Percentiles rank a stretch among this genome's conserved stretches.
These are phyloP conservation scores for Juglanconis oblonga DNA, from an alignment of 2,329 filamentous ascomycete genomes.

Conservation along the genomic window DNA sequence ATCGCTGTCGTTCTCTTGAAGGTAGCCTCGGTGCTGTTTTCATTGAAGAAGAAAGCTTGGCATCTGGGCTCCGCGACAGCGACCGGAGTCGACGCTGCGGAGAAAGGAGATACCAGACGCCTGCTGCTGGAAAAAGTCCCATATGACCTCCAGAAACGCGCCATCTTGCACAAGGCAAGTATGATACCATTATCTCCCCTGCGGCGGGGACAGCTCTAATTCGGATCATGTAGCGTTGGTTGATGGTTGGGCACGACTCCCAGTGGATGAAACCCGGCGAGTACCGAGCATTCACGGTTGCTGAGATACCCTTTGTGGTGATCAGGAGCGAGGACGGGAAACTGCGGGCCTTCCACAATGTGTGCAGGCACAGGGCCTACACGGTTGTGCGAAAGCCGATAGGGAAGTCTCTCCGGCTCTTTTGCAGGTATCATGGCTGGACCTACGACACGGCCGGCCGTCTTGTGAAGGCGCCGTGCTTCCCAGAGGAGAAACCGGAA, in stretches of 20 bases:
- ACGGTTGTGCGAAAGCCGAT: not conserved
- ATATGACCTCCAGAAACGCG: not conserved
- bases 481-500: not conserved
- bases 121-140: not conserved
- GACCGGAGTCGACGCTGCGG: not conserved
- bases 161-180: not conserved
- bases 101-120: not conserved
- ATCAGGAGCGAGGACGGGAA: not conserved
- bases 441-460: not conserved
- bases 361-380: not conserved
- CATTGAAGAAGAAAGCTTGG: not conserved
- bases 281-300: not conserved
- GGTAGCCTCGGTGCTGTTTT: not conserved
- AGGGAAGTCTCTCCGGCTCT: not conserved
- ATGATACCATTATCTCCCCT: not conserved
- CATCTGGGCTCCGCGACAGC: not conserved
- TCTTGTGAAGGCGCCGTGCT: not conserved
- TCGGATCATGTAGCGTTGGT: not conserved
- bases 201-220: not conserved
- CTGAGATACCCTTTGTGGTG: not conserved
- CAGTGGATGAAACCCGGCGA: not conserved
- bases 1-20: not conserved
- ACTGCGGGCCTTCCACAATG: not conserved
- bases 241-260: not conserved
- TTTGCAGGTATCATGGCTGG: not conserved